Evolutionary conservation across 331 rosid species (phyloP).

Genomic region (Acacia pycnantha): DNA sequence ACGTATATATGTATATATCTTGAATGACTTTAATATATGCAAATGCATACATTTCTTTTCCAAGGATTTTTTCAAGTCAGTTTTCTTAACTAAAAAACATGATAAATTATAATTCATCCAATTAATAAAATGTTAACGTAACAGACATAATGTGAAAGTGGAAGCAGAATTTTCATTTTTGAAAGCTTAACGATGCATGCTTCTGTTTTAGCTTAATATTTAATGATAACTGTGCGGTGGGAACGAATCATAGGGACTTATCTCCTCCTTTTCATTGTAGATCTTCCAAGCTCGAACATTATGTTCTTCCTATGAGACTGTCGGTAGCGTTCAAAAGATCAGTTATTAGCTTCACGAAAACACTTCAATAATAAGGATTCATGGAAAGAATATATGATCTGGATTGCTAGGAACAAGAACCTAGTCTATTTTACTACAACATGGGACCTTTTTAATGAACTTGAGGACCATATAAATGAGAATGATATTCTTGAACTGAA

Average conservation of each 20-base stretch:
- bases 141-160: neutral
- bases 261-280: neutral
- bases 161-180: neutral
- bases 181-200: neutral
- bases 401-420: neutral
- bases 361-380: neutral
- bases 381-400: neutral
- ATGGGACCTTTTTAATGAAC: neutral
- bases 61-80: no score
- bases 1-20: no score
- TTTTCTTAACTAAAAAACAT: no score
- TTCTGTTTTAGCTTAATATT: neutral
- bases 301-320: neutral
- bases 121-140: no score
- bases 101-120: neutral
- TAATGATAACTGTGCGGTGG: neutral
- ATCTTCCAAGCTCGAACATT: neutral
- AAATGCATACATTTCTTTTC: no score
- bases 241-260: neutral
- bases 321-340: neutral
- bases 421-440: neutral
- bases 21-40: no score
- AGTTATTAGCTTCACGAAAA: neutral
- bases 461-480: neutral
- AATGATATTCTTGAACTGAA: conserved; percentile 10